These are phyloP conservation scores for Curvularia sp. DNA, from an alignment of 2,329 filamentous ascomycete genomes.

Conservation along the genomic window DNA sequence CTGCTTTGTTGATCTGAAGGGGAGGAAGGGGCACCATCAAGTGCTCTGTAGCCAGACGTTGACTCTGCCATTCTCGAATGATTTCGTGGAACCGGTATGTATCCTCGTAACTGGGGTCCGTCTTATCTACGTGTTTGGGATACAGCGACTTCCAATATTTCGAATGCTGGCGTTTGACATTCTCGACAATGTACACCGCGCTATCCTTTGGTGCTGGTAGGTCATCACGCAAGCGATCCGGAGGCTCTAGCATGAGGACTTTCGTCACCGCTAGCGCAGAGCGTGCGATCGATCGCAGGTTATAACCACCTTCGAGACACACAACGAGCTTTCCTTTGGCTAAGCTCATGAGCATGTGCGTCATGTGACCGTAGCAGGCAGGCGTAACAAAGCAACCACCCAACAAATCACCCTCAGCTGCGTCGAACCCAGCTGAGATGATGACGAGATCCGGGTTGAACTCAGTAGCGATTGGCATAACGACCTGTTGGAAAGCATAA, in stretches of 20 bases:
- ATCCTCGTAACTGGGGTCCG: constrained; percentile 39
- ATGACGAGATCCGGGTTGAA: constrained; percentile 95
- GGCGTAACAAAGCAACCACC: constrained; percentile 93
- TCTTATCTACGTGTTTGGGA: constrained; percentile 60
- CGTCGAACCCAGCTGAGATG: constrained; percentile 94
- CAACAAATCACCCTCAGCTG: constrained; percentile 89
- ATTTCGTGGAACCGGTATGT: constrained; percentile 76
- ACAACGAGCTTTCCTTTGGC: constrained; percentile 89
- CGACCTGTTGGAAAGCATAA: constrained; percentile 91
- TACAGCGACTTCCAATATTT: constrained; percentile 89
- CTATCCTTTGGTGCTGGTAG: constrained; percentile 56
- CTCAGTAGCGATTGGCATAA: constrained; percentile 95
- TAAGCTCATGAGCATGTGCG: constrained; percentile 97
- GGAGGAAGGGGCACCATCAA: constrained; percentile 77
- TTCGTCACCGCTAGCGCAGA: constrained; percentile 90
- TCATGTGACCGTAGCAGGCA: constrained; percentile 95
- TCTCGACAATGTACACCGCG: constrained; percentile 64
- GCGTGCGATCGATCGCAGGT: constrained; percentile 87
- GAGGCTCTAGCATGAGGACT: constrained; percentile 95
- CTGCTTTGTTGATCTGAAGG: constrained; percentile 77
- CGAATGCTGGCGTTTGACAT: constrained; percentile 66
- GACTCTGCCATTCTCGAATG: constrained; percentile 77
- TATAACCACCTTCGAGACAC: constrained; percentile 95
- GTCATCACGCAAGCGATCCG: constrained; percentile 63
- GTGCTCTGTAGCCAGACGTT: constrained; percentile 72